Evolutionary conservation across 768 basidiomycete species (phyloP).

Genomic region (Coprinopsis strossmayeri): DNA sequence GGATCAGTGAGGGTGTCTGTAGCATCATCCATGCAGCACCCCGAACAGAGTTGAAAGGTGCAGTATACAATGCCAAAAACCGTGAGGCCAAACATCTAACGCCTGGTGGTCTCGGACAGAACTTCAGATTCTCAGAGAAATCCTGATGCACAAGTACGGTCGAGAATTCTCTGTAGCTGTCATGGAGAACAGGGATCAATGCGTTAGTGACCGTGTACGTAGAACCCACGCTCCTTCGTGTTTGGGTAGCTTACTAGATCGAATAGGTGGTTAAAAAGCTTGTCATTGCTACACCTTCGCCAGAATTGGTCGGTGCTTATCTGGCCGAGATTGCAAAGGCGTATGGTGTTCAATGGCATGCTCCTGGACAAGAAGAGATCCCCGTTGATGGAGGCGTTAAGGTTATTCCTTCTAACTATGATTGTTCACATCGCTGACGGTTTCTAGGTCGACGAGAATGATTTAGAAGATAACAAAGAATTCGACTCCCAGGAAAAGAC

Average conservation of each 20-base stretch:
- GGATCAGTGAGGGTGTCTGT: slow-evolving; percentile 72
- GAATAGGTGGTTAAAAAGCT: slow-evolving; percentile 73
- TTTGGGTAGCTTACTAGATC: neutral
- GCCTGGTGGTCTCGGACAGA: too few species aligned
- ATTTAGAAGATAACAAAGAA: neutral
- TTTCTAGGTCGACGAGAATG: neutral
- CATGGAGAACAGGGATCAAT: slow-evolving; percentile 76
- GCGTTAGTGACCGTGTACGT: slow-evolving; percentile 80
- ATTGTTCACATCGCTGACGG: too few species aligned
- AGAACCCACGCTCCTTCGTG: neutral
- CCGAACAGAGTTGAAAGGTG: slow-evolving; percentile 85
- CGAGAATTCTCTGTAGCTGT: slow-evolving; percentile 82
- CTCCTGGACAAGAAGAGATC: slow-evolving; percentile 21
- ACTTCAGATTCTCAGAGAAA: slow-evolving; percentile 83
- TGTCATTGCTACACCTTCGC: slow-evolving; percentile 57
- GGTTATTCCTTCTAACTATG: too few species aligned
- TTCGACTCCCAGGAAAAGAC: neutral
- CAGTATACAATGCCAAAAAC: too few species aligned
- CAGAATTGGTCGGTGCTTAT: slow-evolving; percentile 81
- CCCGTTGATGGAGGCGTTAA: slow-evolving; percentile 25
- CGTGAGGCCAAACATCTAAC: too few species aligned
- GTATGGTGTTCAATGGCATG: slow-evolving; percentile 68
- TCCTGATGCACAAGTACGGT: slow-evolving; percentile 95
- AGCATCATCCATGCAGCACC: slow-evolving; percentile 89
- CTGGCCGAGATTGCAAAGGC: slow-evolving; percentile 84